Percentiles rank a stretch among this genome's conserved stretches.
These are phyloP conservation scores for Nigrograna mackinnonii DNA, from an alignment of 2,329 filamentous ascomycete genomes.

Conservation along the genomic window DNA sequence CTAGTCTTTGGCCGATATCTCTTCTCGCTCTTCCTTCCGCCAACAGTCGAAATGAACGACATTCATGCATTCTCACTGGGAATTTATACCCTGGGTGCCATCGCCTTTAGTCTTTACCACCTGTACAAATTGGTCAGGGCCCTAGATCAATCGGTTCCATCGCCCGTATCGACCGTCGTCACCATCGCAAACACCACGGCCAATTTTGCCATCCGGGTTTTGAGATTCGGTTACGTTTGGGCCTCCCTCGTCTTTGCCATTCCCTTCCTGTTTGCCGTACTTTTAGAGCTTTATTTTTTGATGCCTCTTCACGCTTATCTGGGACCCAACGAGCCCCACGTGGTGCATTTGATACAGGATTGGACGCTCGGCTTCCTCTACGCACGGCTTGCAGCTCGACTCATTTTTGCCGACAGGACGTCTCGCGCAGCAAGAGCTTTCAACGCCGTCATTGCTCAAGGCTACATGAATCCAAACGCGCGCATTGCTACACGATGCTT, in stretches of 20 bases:
- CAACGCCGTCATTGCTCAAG: slow-evolving; percentile 67
- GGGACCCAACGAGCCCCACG: slow-evolving; percentile 59
- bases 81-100: slow-evolving; percentile 75
- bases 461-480: slow-evolving; percentile 79
- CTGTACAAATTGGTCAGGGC: slow-evolving; percentile 52
- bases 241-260: slow-evolving; percentile 75
- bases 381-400: slow-evolving; percentile 74
- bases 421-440: slow-evolving; percentile 76
- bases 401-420: slow-evolving; percentile 69
- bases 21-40: slow-evolving; percentile 73
- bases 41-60: slow-evolving; percentile 74
- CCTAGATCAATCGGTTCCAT: slow-evolving; percentile 27
- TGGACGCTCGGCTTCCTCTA: slow-evolving; percentile 95
- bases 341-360: slow-evolving; percentile 84
- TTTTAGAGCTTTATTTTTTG: slow-evolving; percentile 87
- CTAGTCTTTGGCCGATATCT: slow-evolving; percentile 81
- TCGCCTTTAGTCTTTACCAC: slow-evolving; percentile 58
- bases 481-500: slow-evolving; percentile 82
- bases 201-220: slow-evolving; percentile 36
- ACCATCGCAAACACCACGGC: slow-evolving; percentile 27
- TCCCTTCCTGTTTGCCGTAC: slow-evolving; percentile 75
- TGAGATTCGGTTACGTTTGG: slow-evolving; percentile 75
- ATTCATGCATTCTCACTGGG: slow-evolving; percentile 95
- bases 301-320: slow-evolving; percentile 82
- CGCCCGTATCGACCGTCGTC: slow-evolving; percentile 32